Percentiles rank a stretch among this genome's conserved stretches.
Evolutionary conservation across 176 grass and related monocot genomes (phyloP).

Genomic region (Thalia dealbata): DNA sequence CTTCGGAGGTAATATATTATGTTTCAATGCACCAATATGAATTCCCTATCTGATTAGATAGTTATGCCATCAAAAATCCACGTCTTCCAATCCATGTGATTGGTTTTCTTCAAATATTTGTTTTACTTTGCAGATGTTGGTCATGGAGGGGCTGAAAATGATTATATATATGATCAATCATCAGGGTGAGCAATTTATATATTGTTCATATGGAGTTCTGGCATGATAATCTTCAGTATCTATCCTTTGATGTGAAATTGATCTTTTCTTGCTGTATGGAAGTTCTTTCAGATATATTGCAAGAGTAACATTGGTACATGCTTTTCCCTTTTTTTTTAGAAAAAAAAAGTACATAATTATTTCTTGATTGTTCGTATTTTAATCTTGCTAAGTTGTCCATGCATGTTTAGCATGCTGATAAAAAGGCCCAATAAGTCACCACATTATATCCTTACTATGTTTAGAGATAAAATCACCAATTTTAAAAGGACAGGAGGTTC

Average conservation of each 20-base stretch:
- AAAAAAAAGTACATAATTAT: not conserved
- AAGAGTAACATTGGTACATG: not conserved
- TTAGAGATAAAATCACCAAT: too few species aligned
- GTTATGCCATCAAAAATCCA: not conserved
- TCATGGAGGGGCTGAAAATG: slow-evolving; percentile 42
- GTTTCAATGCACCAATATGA: not conserved
- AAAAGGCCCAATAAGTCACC: too few species aligned
- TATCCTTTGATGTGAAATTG: not conserved
- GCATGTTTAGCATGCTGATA: too few species aligned
- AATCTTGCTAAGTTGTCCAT: too few species aligned
- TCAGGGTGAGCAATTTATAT: slow-evolving; percentile 52
- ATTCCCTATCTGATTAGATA: not conserved
- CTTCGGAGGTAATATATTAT: slow-evolving; percentile 2
- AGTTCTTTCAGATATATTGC: not conserved
- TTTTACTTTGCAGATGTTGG: slow-evolving; percentile 36
- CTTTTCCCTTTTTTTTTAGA: not conserved
- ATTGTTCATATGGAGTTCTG: not conserved
- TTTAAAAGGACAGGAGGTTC: too few species aligned
- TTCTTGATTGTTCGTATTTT: not conserved
- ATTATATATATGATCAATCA: slow-evolving; percentile 72
- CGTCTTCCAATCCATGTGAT: not conserved
- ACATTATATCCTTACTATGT: too few species aligned
- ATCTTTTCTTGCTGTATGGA: not conserved
- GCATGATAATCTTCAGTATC: not conserved
- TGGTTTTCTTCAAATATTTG: slow-evolving; percentile 4